A percentile compares a stretch with the other conserved stretches of the same genome.
These are phyloP conservation scores for Chrysoporthe austroafricana DNA, from an alignment of 2,329 filamentous ascomycete genomes.

Conservation along the genomic window DNA sequence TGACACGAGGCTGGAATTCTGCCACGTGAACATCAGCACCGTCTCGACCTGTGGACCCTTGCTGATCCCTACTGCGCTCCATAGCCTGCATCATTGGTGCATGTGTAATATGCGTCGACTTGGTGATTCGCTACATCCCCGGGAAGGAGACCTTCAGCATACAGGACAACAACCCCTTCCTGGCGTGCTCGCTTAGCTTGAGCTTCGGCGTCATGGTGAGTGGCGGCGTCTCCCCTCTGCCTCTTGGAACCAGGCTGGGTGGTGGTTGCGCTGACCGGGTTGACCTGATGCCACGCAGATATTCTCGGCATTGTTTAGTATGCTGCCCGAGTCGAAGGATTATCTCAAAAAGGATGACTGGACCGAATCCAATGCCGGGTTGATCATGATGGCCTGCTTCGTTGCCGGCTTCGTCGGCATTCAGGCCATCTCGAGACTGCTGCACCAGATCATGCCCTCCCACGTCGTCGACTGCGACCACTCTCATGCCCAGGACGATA, in stretches of 20 bases:
- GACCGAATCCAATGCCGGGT: slow-evolving; percentile 67
- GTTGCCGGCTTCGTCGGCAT: slow-evolving; percentile 75
- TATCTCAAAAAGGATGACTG: slow-evolving; percentile 75
- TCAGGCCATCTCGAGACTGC: slow-evolving; percentile 70
- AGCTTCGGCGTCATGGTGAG: slow-evolving; percentile 96
- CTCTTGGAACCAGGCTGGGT: background rate
- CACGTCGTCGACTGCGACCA: slow-evolving; percentile 83
- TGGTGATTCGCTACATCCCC: slow-evolving; percentile 73
- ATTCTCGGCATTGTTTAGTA: slow-evolving; percentile 89
- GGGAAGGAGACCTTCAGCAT: slow-evolving; percentile 80
- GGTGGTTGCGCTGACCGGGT: slow-evolving; percentile 4
- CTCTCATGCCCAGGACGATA: slow-evolving; percentile 59
- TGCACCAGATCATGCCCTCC: slow-evolving; percentile 76
- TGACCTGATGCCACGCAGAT: slow-evolving; percentile 56
- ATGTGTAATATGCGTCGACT: slow-evolving; percentile 83
- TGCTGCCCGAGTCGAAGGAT: slow-evolving; percentile 83
- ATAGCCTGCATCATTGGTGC: slow-evolving; percentile 73
- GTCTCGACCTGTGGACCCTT: background rate
- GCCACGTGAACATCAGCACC: background rate
- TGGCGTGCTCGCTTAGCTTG: slow-evolving; percentile 85
- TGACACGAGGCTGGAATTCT: slow-evolving; percentile 3
- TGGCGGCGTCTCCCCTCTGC: slow-evolving; percentile 14
- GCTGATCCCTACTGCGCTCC: slow-evolving; percentile 21
- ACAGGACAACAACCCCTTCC: slow-evolving; percentile 84
- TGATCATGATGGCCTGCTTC: slow-evolving; percentile 72